Evolutionary conservation across 2,329 filamentous ascomycete species (phyloP), one percentile per base, ranked within the genome.

Genomic region (Trichoderma semiorbis): DNA sequence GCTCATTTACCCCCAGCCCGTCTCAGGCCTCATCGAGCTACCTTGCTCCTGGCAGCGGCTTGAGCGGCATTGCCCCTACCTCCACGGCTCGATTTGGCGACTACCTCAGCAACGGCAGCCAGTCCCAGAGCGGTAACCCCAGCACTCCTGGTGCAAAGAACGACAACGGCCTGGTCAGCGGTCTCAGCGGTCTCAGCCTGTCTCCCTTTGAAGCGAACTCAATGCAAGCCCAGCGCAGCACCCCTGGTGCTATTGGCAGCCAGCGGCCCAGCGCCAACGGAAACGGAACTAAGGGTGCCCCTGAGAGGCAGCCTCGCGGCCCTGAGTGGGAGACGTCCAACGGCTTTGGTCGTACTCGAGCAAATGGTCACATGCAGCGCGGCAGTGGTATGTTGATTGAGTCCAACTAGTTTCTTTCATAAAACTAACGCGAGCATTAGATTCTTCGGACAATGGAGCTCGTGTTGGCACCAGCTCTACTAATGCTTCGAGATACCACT

Each of bases 1-100:
- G 95, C 75, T 97, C 95, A 1, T 97, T 97, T 83, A 98, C 95
- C 18, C 95, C 95, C 12, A 98, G 95, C 76, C 95, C 96, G 7
- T 95, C 93, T 3, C 97, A 96, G 14, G 80, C 82, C 0, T 94
- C 93, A 21, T 93, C 93, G 7, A 97, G 94, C 84, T 97, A 97
- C 79, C 81, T 83, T 30, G 82, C 78, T 5, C 79, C 82, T 4
- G 77, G 77, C 12, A 72, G 75, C n/a, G 82, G 81, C 32, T 79
- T 93, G 70, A 89, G 89, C 74, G 88, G 87, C 73, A 84, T 93
- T 75, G 77, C 77, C 58, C 74, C 78, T 47, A 77, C 76, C 58
- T 81, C 78, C 8, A 77, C 79, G 21, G 82, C 82, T 28, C 83
- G 84, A 28, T 85, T 85, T 67, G 81, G 82, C 18, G 85, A 87